phyloP scores from a whole-genome alignment of 2,329 filamentous ascomycete species.

The Aspergillus sp. region DNA sequence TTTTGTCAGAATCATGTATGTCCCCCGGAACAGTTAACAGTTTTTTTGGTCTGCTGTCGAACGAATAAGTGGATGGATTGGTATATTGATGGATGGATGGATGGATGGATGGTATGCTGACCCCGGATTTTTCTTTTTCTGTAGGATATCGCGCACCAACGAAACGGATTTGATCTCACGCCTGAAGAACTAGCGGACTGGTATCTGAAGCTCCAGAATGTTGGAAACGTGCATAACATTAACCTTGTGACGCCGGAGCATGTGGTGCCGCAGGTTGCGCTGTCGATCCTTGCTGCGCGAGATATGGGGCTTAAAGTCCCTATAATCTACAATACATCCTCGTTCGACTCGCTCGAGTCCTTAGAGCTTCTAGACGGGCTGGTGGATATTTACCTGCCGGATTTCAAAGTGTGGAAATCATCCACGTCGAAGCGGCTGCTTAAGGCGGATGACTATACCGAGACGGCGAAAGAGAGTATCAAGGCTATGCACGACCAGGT shows the following conservation, averaged over 20 bases:
- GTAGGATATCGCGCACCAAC: conserved; percentile 73
- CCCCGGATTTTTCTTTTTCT: too few species aligned
- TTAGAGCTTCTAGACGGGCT: conserved; percentile 73
- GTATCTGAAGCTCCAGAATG: conserved; percentile 78
- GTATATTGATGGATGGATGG: neutral
- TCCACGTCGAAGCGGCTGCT: conserved; percentile 68
- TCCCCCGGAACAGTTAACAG: neutral
- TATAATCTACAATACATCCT: conserved; percentile 82
- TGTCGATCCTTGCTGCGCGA: conserved; percentile 72
- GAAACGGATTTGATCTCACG: conserved; percentile 76
- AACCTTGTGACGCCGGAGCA: conserved; percentile 86
- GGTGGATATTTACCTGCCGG: conserved; percentile 82
- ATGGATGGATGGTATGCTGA: neutral
- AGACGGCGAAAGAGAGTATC: conserved; percentile 72
- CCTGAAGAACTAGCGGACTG: conserved; percentile 77
- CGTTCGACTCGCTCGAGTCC: conserved; percentile 73
- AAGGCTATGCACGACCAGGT: conserved; percentile 79
- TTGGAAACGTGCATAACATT: conserved; percentile 84
- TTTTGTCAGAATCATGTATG: conserved; percentile 70
- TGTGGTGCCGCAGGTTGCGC: conserved; percentile 77
- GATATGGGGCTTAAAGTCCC: conserved; percentile 69
- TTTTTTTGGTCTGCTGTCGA: too few species aligned
- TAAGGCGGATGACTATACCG: conserved; percentile 75
- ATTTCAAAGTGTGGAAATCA: conserved; percentile 79
- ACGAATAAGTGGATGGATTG: too few species aligned